A percentile compares a stretch with the other conserved stretches of the same genome.
Conservation (phyloP, 2,329 filamentous ascomycete genomes). For the Aspergillus sp. region DNA sequence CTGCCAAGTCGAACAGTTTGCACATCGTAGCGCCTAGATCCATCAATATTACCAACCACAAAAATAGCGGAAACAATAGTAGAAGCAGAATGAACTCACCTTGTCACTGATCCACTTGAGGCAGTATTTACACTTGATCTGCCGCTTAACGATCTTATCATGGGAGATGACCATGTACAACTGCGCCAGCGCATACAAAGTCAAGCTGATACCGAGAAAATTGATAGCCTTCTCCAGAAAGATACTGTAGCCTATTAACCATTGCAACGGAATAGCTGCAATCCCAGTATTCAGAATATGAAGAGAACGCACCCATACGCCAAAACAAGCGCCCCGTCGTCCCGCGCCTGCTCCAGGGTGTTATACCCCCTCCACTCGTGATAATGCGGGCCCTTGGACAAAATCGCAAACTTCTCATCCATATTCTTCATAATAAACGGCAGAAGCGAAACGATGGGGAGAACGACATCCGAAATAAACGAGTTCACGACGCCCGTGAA, state of each 20-base stretch:
- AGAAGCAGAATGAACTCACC: conserved; percentile 40
- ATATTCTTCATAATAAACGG: conserved; percentile 70
- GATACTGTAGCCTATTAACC: conserved; percentile 23
- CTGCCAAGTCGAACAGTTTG: conserved; percentile 59
- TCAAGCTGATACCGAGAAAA: conserved; percentile 65
- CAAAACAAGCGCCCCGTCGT: conserved; percentile 70
- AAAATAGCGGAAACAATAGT: too few species aligned
- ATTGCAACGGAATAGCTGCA: not conserved
- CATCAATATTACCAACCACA: conserved; percentile 7
- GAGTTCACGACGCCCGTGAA: conserved; percentile 72
- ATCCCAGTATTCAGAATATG: not conserved
- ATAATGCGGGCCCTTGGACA: conserved; percentile 59
- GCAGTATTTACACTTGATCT: conserved; percentile 62
- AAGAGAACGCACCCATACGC: conserved; percentile 59
- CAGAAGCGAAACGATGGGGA: conserved; percentile 68
- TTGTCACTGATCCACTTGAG: conserved; percentile 57
- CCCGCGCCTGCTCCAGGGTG: conserved; percentile 66
- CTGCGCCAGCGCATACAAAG: conserved; percentile 64
- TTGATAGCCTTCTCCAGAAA: conserved; percentile 55
- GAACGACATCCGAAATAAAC: conserved; percentile 68
- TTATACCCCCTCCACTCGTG: conserved; percentile 60
- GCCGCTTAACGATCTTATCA: conserved; percentile 70
- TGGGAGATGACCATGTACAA: conserved; percentile 61
- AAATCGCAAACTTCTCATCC: conserved; percentile 70
- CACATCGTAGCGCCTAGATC: conserved; percentile 47